These are phyloP conservation scores for Aspergillus floridensis DNA, from an alignment of 2,329 filamentous ascomycete genomes.

Conservation along the genomic window DNA sequence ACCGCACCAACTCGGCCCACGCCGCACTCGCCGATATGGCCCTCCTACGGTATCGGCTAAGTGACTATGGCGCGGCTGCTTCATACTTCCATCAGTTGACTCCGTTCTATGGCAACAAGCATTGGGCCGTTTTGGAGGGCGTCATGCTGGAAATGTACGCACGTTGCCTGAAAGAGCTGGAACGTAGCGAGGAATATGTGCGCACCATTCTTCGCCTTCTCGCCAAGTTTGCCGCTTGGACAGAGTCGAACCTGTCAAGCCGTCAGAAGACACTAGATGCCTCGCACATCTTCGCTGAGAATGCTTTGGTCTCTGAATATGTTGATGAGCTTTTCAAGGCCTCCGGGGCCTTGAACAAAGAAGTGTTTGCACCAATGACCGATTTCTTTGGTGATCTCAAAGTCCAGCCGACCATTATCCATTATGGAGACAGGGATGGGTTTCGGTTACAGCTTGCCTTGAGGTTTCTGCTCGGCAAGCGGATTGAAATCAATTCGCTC, in stretches of 20 bases:
- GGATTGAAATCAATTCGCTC: slow-evolving; percentile 63
- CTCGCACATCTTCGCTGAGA: slow-evolving; percentile 30
- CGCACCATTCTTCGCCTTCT: slow-evolving; percentile 69
- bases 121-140: slow-evolving; percentile 77
- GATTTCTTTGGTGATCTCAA: slow-evolving; percentile 71
- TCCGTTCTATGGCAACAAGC: slow-evolving; percentile 71
- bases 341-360: slow-evolving; percentile 54
- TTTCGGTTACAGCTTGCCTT: slow-evolving; percentile 69
- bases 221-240: slow-evolving; percentile 36
- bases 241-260: slow-evolving; percentile 31
- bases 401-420: slow-evolving; percentile 66
- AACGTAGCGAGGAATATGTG: slow-evolving; percentile 75
- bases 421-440: slow-evolving; percentile 69
- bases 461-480: slow-evolving; percentile 69
- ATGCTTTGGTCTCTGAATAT: slow-evolving; percentile 34
- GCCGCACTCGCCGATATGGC: slow-evolving; percentile 80
- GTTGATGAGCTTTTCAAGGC: slow-evolving; percentile 46
- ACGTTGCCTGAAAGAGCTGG: slow-evolving; percentile 73
- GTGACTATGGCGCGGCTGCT: slow-evolving; percentile 71
- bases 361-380: slow-evolving; percentile 65
- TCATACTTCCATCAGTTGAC: slow-evolving; percentile 75
- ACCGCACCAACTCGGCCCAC: slow-evolving; percentile 73
- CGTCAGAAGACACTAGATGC: slow-evolving; percentile 32
- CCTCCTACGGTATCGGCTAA: slow-evolving; percentile 72
- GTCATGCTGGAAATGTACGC: slow-evolving; percentile 85